Percentiles rank a stretch among this genome's conserved stretches.
phyloP scores from a whole-genome alignment of 2,329 filamentous ascomycete species.

The Aspergillus hiratsukae region DNA sequence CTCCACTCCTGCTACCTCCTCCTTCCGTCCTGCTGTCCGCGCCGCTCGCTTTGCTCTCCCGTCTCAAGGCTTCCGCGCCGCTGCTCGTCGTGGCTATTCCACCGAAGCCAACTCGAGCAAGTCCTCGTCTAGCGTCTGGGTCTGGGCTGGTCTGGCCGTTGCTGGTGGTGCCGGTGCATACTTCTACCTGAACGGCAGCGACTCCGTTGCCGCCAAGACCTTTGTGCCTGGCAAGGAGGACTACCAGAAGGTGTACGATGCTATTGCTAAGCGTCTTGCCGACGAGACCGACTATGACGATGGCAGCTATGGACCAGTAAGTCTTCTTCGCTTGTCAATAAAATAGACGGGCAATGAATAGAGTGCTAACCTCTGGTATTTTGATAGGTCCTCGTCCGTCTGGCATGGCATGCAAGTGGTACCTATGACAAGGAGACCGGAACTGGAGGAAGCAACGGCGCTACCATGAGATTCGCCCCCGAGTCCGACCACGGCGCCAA shows the following conservation, averaged over 20 bases:
- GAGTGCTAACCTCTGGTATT: slow-evolving; percentile 1
- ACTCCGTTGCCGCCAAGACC: slow-evolving; percentile 39
- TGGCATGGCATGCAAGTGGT: slow-evolving; percentile 91
- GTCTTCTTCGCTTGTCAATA: slow-evolving; percentile 10
- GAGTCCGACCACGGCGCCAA: slow-evolving; percentile 91
- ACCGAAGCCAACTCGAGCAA: slow-evolving; percentile 57
- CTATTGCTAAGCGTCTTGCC: slow-evolving; percentile 71
- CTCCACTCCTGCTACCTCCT: slow-evolving; percentile 32
- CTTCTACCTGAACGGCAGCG: slow-evolving; percentile 55
- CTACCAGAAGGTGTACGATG: slow-evolving; percentile 94
- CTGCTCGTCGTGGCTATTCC: slow-evolving; percentile 74
- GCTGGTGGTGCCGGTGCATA: slow-evolving; percentile 63
- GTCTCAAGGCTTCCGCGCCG: slow-evolving; percentile 67
- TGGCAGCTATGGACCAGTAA: slow-evolving; percentile 83
- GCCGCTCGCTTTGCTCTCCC: slow-evolving; percentile 55
- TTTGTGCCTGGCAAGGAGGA: slow-evolving; percentile 76
- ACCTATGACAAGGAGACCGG: slow-evolving; percentile 85
- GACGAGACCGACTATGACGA: slow-evolving; percentile 96
- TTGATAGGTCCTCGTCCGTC: slow-evolving; percentile 65
- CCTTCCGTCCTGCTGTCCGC: slow-evolving; percentile 43
- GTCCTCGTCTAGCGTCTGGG: slow-evolving; percentile 47
- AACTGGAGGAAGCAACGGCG: slow-evolving; percentile 92
- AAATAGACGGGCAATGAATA: neutral
- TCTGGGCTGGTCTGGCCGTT: slow-evolving; percentile 57
- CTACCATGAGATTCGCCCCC: slow-evolving; percentile 91